Conservation (phyloP, 176 grass and related monocot genomes). For the Musa acuminata region DNA sequence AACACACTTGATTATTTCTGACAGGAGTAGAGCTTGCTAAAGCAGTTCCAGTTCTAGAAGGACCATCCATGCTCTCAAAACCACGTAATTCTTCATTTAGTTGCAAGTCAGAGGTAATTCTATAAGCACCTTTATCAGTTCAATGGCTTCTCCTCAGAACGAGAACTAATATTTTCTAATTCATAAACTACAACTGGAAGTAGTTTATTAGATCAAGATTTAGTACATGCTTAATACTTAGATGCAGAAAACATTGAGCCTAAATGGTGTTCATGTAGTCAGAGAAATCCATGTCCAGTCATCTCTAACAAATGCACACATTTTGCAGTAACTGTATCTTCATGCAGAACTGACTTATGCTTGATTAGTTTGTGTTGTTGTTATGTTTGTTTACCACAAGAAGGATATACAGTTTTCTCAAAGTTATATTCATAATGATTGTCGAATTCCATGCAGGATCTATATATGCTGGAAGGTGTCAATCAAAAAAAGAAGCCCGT, state of each 20-base stretch:
- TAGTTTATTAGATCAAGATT: background rate
- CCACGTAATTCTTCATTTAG: constrained; percentile 17
- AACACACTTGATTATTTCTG: constrained; percentile 10
- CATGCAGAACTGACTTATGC: background rate
- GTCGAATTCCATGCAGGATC: background rate
- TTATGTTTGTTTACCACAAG: background rate
- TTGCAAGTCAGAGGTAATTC: constrained; percentile 20
- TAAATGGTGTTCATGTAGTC: background rate
- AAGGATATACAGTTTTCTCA: background rate
- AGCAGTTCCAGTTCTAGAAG: constrained; percentile 22
- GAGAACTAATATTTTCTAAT: background rate
- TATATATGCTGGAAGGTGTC: background rate
- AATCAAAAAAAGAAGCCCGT: background rate
- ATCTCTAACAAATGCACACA: background rate
- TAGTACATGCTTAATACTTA: too few species aligned
- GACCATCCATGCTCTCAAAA: constrained; percentile 17
- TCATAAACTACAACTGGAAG: background rate
- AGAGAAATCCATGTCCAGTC: background rate
- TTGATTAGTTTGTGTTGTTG: background rate
- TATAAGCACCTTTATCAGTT: background rate
- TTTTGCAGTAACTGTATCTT: background rate
- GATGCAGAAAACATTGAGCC: too few species aligned
- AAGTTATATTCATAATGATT: background rate
- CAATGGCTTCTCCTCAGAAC: background rate
- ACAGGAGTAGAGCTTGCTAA: constrained; percentile 32